Base-by-base conservation (phyloP, 495 filamentous ascomycete species). In the Aspergillus haitiensis region DNA sequence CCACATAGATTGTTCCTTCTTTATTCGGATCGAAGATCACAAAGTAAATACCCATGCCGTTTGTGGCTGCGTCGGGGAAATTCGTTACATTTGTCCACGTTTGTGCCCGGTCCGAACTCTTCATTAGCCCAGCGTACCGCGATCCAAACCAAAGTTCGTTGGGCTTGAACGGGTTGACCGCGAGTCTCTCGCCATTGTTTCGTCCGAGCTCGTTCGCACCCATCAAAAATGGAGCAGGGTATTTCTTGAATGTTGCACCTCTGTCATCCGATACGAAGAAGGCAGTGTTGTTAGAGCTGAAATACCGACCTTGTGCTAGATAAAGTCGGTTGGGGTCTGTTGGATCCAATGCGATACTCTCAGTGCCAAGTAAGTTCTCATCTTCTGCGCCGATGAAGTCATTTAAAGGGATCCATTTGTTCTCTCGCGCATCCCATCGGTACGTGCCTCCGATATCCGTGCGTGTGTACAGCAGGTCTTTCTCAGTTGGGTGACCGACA, bases 151-250 rank as follows among this genome's bases (percentile, higher is more conserved):
- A 60, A 7, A 64, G 31, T 33, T 64, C 62, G 6, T 57, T 49
- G 5, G 62, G 36, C 42, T 60, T 60, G 31, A 64, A 64, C 32
- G 84, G 83, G 66, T 87, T 84, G 7, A 87, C 77, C 2, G 82
- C 83, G 27, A 86, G 77, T 6, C 84, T 76, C 69, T 87, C 85
- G 27, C 85, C 85, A 72, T 81, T 83, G 16, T 84, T 84, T 31
- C 85, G 76, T n/a, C 85, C 84, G 3, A 83, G 82, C 83, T 86
- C 86, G 64, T 87, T 88, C 0, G 84, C 82, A 6, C 84, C 84
- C 47, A 83, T 81, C 62, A 84, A 83, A 72, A 87, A 86, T 3
- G 84, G 72, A 7, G 62, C 62, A 12, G 52, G 45, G 36, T 64
- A 56, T 7, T 34, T 42, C 6, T 46, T 35, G 18, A 64, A 64